These are phyloP conservation scores for Malus hybrid DNA, from an alignment of 331 rosid genomes.

Conservation along the genomic window DNA sequence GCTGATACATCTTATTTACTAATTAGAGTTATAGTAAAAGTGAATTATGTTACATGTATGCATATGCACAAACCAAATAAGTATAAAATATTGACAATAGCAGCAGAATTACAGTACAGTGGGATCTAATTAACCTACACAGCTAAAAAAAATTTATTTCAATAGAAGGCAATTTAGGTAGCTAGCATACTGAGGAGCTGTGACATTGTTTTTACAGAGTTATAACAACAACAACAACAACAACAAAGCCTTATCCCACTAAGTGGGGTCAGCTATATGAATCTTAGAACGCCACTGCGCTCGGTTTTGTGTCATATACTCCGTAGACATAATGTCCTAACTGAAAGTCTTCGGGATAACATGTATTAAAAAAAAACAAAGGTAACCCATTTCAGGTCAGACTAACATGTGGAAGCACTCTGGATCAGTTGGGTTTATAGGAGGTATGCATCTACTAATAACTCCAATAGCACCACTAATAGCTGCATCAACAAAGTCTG, in stretches of 20 bases:
- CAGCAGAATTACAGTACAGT: neutral
- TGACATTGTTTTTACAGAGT: neutral
- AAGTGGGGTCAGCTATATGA: no score
- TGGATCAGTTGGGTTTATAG: conserved; percentile 97
- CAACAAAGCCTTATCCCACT: no score
- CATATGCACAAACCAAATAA: neutral
- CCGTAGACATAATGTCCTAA: neutral
- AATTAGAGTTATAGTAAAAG: neutral
- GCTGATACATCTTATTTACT: neutral
- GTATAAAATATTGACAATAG: neutral
- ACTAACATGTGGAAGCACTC: conserved; percentile 99
- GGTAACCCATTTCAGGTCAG: conserved; percentile 1
- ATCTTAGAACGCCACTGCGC: no score
- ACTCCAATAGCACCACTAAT: conserved; percentile 92
- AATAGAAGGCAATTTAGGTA: neutral
- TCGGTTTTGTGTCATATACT: no score
- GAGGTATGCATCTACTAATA: conserved; percentile 91
- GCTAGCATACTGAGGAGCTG: neutral
- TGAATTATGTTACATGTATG: neutral
- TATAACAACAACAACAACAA: no score
- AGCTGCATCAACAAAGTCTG: conserved; percentile 96
- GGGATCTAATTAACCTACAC: neutral
- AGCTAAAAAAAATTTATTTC: neutral
- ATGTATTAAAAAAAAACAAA: neutral
- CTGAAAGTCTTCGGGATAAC: neutral